A percentile compares a stretch with the other conserved stretches of the same genome.
Conservation (phyloP, 371 early-diverging fungal species). For the Mucor indicus region DNA sequence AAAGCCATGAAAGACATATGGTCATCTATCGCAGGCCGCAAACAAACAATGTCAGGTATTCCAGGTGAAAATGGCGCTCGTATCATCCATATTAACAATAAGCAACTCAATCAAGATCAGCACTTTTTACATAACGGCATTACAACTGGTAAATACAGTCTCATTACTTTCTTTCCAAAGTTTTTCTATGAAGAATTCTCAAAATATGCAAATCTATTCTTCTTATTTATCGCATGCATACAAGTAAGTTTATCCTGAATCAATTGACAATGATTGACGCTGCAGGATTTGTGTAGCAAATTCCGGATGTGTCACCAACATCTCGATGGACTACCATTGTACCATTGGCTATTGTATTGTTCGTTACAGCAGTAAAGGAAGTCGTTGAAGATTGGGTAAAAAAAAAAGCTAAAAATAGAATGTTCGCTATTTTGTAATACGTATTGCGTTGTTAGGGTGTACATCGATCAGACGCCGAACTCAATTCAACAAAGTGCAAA, state of each 20-base stretch:
- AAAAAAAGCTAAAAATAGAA: not conserved
- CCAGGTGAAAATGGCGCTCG: conserved; percentile 56
- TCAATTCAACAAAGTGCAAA: conserved; percentile 61
- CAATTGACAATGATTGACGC: no score
- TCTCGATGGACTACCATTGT: conserved; percentile 87
- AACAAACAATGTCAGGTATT: conserved; percentile 15
- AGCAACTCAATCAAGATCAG: conserved; percentile 64
- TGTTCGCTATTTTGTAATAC: not conserved
- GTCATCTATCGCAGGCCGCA: no score
- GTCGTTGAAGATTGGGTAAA: conserved; percentile 88
- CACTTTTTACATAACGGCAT: conserved; percentile 80
- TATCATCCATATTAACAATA: conserved; percentile 82
- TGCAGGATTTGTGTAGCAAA: conserved; percentile 52
- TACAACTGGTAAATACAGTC: conserved; percentile 88
- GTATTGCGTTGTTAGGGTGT: conserved; percentile 8
- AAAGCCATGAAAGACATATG: conserved; percentile 2
- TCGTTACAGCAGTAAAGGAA: conserved; percentile 95
- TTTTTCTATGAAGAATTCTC: conserved; percentile 93
- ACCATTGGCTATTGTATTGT: conserved; percentile 86
- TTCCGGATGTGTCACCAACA: conserved; percentile 78
- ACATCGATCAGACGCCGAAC: conserved; percentile 64
- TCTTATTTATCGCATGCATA: conserved; percentile 84
- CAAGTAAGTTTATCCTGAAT: no score
- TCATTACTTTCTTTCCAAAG: conserved; percentile 84
- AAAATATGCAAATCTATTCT: conserved; percentile 94